phyloP scores from a whole-genome alignment of 192 early-diverging fungal species.

The Geranomyces michiganensis region DNA sequence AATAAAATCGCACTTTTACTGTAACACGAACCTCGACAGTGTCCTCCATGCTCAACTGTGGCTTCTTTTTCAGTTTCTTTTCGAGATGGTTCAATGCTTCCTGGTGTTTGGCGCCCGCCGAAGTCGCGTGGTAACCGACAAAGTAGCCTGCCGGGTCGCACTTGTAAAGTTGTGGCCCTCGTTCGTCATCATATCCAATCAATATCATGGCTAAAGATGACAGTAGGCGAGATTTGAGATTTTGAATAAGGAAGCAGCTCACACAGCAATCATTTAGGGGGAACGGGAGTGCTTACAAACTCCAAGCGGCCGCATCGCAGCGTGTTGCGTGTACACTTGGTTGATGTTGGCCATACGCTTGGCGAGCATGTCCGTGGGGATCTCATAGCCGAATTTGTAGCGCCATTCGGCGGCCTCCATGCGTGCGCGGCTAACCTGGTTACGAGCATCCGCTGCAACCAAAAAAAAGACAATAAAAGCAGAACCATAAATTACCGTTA shows the following conservation, averaged over 20 bases:
- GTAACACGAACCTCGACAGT: slow-evolving; percentile 81
- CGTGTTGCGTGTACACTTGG: slow-evolving; percentile 99
- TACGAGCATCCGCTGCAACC: slow-evolving; percentile 81
- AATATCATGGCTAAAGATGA: slow-evolving; percentile 84
- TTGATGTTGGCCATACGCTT: slow-evolving; percentile 98
- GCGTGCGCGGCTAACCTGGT: slow-evolving; percentile 90
- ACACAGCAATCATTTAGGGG: too few relatives aligned
- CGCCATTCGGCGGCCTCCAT: slow-evolving; percentile 97
- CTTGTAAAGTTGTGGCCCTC: slow-evolving; percentile 97
- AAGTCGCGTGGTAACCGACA: slow-evolving; percentile 95
- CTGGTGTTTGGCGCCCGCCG: slow-evolving; percentile 93
- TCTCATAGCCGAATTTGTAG: slow-evolving; percentile 99
- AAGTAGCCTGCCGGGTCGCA: slow-evolving; percentile 98
- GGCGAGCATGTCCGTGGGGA: slow-evolving; percentile 94
- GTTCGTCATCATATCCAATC: slow-evolving; percentile 94
- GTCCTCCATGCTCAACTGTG: slow-evolving; percentile 77
- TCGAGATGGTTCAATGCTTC: slow-evolving; percentile 96
- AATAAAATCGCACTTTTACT: background rate
- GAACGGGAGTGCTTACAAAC: slow-evolving; percentile 71
- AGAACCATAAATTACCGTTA: slow-evolving; percentile 1
- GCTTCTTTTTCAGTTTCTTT: slow-evolving; percentile 96
- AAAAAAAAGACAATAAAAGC: slow-evolving; percentile 4
- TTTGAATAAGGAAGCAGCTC: background rate
- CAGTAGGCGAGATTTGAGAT: slow-evolving; percentile 8
- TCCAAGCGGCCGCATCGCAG: slow-evolving; percentile 96